Evolutionary conservation across 805 yeast genomes (phyloP).

Genomic region (Pichia exigua): DNA sequence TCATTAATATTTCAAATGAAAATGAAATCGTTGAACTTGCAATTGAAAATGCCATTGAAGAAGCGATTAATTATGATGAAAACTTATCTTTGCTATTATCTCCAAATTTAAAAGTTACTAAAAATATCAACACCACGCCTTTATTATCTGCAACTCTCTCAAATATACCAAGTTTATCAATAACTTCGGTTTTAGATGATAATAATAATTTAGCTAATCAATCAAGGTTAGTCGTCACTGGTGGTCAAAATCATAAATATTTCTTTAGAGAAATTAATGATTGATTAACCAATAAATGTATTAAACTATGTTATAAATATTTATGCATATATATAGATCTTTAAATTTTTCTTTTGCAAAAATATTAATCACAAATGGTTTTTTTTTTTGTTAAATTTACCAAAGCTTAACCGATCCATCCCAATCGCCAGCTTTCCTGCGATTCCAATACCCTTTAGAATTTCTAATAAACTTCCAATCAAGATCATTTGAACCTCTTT

Average conservation of each 20-base stretch:
- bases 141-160: slow-evolving; percentile 7
- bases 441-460: slow-evolving; percentile 65
- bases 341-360: not conserved
- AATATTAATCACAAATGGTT: not conserved
- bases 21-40: slow-evolving; percentile 39
- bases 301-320: not conserved
- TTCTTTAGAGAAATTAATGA: slow-evolving; percentile 23
- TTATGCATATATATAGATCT: too few relatives aligned
- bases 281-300: not conserved
- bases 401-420: slow-evolving; percentile 45
- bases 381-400: slow-evolving; percentile 27
- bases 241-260: slow-evolving; percentile 29
- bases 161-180: slow-evolving; percentile 21
- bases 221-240: slow-evolving; percentile 26
- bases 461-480: slow-evolving; percentile 57
- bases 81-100: slow-evolving; percentile 39
- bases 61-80: slow-evolving; percentile 40
- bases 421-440: slow-evolving; percentile 63
- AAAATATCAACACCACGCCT: not conserved
- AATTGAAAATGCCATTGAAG: slow-evolving; percentile 40
- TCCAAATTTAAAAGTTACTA: slow-evolving; percentile 26
- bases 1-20: slow-evolving; percentile 39
- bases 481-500: slow-evolving; percentile 28
- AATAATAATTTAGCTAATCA: not conserved
- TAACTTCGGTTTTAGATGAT: slow-evolving; percentile 9